Base-by-base conservation (phyloP, 495 filamentous ascomycete genomes). In the Rhypophila decipiens region DNA sequence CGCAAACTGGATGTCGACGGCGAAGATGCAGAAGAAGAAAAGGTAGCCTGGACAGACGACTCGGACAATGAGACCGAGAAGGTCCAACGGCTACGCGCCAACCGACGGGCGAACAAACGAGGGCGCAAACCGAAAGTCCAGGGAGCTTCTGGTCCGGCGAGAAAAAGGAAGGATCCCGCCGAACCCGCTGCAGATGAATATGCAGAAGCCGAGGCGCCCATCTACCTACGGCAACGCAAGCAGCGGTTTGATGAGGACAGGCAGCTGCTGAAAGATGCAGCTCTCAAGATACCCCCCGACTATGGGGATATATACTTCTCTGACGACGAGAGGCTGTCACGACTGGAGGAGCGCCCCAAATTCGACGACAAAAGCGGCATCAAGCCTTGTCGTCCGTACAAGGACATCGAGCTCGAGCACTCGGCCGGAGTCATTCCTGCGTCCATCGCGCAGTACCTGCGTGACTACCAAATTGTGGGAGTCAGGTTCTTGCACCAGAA, bases 391-490 rank as follows among this genome's bases (percentile, higher is more conserved):
- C 75, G 80, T 9, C 64, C 74, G 11, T 93, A 95, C 59, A 74
- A 83, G 52, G 87, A 95, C 51, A 83, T 91, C 36, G 69, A 76
- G 19, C 71, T 97, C 27, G 75, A 79, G 15, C 79, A 80, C 51
- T 93, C 94, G 2, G 76, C 83, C 0, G 94, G 93, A 1, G 51
- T 93, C 9, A 88, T 98, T 46, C 93, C 93, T 1, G 90, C 90
- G 3, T 80, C 88, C 2, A 87, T 96, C 44, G 89, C 93, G 2
- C 91, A 95, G 60, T 96, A 91, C 73, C 73, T 98, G 31, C 82
- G 93, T 23, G 84, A 87, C 47, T 98, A 98, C 59, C 93, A 98
- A 64, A 73, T 97, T 3, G 75, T 87, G 27, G 93, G 93, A 20
- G 88, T 81, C 8, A 80, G 76, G 15, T 97, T 96, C 59, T 69